Evolutionary conservation across 2,329 filamentous ascomycete species (phyloP).

Genomic region (Colletotrichum magnum): DNA sequence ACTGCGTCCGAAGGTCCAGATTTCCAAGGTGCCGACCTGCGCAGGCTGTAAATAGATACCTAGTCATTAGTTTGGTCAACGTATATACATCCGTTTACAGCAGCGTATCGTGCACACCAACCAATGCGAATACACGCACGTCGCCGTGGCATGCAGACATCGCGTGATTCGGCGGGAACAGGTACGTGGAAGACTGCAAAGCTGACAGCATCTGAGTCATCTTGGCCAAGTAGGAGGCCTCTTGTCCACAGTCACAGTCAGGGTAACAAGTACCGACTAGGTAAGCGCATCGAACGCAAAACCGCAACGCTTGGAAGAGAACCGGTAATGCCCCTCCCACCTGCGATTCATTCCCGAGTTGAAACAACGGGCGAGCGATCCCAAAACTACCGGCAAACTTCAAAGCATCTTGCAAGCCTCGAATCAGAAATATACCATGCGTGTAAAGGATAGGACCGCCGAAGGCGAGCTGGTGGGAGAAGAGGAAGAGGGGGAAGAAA

Average conservation of each 20-base stretch:
- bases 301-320: no score
- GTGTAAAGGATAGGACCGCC: neutral
- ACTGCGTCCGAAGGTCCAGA: slow-evolving; percentile 36
- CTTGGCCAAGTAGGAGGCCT: neutral
- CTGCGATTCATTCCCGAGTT: neutral
- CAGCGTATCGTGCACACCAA: neutral
- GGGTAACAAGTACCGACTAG: no score
- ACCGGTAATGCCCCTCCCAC: no score
- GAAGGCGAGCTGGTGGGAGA: neutral
- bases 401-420: neutral
- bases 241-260: neutral
- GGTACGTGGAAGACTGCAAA: neutral
- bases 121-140: no score
- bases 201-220: neutral
- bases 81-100: slow-evolving; percentile 35
- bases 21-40: slow-evolving; percentile 27
- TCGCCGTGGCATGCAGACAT: neutral
- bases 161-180: neutral
- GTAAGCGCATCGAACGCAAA: no score
- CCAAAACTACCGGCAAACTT: neutral
- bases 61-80: slow-evolving; percentile 27
- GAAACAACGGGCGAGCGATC: neutral
- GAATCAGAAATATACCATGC: neutral
- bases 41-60: slow-evolving; percentile 38
- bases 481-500: neutral